These are phyloP conservation scores for Stachybotrys chartarum DNA, from an alignment of 2,329 filamentous ascomycete genomes.

Conservation along the genomic window DNA sequence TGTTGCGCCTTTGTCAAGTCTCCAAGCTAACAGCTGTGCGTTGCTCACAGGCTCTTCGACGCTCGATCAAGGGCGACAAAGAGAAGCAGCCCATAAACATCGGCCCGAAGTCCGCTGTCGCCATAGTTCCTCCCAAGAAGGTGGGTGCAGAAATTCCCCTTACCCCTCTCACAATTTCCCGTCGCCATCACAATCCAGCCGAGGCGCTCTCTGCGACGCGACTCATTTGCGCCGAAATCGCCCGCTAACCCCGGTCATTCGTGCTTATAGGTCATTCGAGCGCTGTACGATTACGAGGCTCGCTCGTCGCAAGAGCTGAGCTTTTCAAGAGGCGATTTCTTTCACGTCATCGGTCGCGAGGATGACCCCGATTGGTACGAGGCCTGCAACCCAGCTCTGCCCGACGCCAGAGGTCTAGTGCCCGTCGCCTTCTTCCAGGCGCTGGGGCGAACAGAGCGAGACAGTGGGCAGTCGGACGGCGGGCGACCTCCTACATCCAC, in stretches of 20 bases:
- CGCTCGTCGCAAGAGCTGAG: slow-evolving; percentile 71
- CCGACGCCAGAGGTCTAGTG: slow-evolving; percentile 81
- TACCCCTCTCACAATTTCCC: slow-evolving; percentile 3
- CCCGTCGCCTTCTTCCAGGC: slow-evolving; percentile 91
- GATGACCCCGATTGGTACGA: slow-evolving; percentile 97
- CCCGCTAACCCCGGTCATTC: slow-evolving; percentile 4
- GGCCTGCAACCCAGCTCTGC: slow-evolving; percentile 88
- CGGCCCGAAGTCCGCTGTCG: slow-evolving; percentile 76
- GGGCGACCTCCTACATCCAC: slow-evolving; percentile 37
- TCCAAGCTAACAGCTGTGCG: slow-evolving; percentile 35
- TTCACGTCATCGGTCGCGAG: slow-evolving; percentile 94
- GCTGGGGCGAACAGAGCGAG: slow-evolving; percentile 84
- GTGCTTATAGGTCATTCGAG: slow-evolving; percentile 84
- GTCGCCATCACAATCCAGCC: background rate
- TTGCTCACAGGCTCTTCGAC: slow-evolving; percentile 63
- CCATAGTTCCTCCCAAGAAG: slow-evolving; percentile 90
- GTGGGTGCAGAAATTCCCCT: slow-evolving; percentile 38
- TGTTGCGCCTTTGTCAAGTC: slow-evolving; percentile 8
- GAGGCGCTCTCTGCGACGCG: background rate
- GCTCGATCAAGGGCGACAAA: slow-evolving; percentile 88
- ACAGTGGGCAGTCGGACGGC: slow-evolving; percentile 67
- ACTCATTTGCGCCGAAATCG: slow-evolving; percentile 7
- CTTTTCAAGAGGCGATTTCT: slow-evolving; percentile 94
- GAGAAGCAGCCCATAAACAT: slow-evolving; percentile 68
- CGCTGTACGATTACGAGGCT: slow-evolving; percentile 86